Conservation (phyloP, 106 monocot genomes). For the Amphibolis antarctica region DNA sequence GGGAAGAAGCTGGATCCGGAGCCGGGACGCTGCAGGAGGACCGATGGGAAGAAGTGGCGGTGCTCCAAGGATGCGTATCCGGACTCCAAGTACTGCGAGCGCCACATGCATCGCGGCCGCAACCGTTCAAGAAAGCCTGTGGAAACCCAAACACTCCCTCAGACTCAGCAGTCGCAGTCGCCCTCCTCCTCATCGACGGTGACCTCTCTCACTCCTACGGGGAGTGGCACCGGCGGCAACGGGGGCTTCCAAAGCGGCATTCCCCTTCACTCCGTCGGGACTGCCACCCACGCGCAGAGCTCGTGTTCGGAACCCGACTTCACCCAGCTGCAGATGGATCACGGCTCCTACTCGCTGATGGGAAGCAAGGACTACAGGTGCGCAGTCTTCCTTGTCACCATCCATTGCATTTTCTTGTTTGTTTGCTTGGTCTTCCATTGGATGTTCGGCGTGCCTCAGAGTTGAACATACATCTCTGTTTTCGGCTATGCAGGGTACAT, state of each 20-base stretch:
- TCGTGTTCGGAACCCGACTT: background rate
- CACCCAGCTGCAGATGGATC: constrained; percentile 8
- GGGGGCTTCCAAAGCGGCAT: constrained; percentile 7
- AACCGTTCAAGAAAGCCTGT: constrained; percentile 65
- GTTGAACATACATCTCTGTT: background rate
- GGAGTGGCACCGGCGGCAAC: background rate
- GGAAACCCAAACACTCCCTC: constrained; percentile 15
- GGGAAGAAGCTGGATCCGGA: constrained; percentile 16
- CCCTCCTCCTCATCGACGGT: constrained; percentile 30
- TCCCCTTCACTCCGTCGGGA: background rate
- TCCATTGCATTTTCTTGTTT: too few relatives aligned
- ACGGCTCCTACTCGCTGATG: constrained; percentile 5
- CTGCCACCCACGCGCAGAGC: background rate
- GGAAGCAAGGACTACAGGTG: constrained; percentile 7
- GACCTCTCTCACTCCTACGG: constrained; percentile 17
- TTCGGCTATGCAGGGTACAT: too few relatives aligned
- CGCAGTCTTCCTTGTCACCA: background rate
- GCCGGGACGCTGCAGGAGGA: constrained; percentile 36
- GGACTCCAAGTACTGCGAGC: constrained; percentile 45
- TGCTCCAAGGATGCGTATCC: constrained; percentile 27
- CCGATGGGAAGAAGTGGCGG: constrained; percentile 41
- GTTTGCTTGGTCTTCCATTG: too few relatives aligned
- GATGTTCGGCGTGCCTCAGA: too few relatives aligned
- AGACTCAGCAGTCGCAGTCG: constrained; percentile 23
- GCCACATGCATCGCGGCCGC: constrained; percentile 41